Percentiles rank a stretch among this genome's conserved stretches.
These are phyloP conservation scores for Dendrocalamus latiflorus DNA, from an alignment of 202 grass and related monocot species.

Conservation along the genomic window DNA sequence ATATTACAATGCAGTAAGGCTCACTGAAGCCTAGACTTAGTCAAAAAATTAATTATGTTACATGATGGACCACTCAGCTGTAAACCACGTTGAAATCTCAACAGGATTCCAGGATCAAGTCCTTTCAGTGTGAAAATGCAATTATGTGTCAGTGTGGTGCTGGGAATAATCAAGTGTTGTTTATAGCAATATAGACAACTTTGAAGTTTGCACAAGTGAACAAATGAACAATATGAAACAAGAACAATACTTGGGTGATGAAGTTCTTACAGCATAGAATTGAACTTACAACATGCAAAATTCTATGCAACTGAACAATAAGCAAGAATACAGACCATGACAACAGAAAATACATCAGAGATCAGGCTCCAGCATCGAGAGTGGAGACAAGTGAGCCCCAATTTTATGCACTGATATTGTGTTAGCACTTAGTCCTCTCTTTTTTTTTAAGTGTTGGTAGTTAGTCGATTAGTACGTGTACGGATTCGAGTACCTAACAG, in stretches of 20 bases:
- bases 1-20: not conserved
- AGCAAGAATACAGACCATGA: not conserved
- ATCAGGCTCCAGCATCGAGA: not conserved
- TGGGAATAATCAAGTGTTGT: not conserved
- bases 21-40: not conserved
- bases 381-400: not conserved
- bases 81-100: not conserved
- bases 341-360: not conserved
- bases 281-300: not conserved
- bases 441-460: not conserved
- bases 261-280: not conserved
- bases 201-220: not conserved
- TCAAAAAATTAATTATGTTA: not conserved
- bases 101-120: not conserved
- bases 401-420: not conserved
- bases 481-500: not conserved
- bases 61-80: not conserved
- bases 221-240: not conserved
- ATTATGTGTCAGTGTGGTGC: not conserved
- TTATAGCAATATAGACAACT: not conserved
- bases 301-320: not conserved
- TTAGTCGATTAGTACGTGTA: not conserved
- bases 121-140: not conserved
- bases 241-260: not conserved
- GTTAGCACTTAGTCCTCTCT: not conserved